Evolutionary conservation across 1,139 yeast species (phyloP), one percentile per base, ranked within the genome.

Genomic region (Sugiyamaella japonica): DNA sequence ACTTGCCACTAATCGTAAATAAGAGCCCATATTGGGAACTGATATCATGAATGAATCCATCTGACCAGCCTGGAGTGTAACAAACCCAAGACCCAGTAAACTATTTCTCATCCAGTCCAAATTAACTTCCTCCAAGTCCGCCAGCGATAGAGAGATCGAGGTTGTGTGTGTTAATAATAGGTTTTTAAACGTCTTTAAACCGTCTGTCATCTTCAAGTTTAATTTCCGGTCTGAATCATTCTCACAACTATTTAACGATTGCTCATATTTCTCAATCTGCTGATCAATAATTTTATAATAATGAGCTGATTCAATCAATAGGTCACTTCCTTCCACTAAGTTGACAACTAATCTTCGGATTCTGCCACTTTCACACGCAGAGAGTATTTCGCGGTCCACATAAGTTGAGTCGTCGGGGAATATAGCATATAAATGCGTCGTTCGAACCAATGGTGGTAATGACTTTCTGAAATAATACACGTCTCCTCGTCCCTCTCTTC

Each of bases 1-100:
- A 36, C 72, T 57, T 61, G 66, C 75, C 72, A 82, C 74, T 36
- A 79, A 73, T 60, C 77, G 79, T 51, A 81, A 72, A 58, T 72
- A 80, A 0, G 80, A 75, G 1, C 86, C 95, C 63, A 85, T 76
- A 58, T 78, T 79, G 0, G 95, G 95, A 25, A 81, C 74, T 1
- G 87, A 74, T 1, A 86, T 66, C 20, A 78, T 73, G 65, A 81
- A 78, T 59, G 69, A 76, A 57, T 73, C 79, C 52, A 57, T 66
- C 15, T 77, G 76, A 52, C 79, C 81, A 44, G 81, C 78, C 42
- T 78, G 71, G 47, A 85, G 66, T 0, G 87, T 81, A 5, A 85
- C 68, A 57, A 77, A 79, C 0, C 90, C 90, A 5, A 72, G 62
- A n/a, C 69, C 66, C 0, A 84, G 74, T 40, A 86, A 69, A 6